Evolutionary conservation across 179 eudicot species (phyloP).

Genomic region (Silene noctiflora): DNA sequence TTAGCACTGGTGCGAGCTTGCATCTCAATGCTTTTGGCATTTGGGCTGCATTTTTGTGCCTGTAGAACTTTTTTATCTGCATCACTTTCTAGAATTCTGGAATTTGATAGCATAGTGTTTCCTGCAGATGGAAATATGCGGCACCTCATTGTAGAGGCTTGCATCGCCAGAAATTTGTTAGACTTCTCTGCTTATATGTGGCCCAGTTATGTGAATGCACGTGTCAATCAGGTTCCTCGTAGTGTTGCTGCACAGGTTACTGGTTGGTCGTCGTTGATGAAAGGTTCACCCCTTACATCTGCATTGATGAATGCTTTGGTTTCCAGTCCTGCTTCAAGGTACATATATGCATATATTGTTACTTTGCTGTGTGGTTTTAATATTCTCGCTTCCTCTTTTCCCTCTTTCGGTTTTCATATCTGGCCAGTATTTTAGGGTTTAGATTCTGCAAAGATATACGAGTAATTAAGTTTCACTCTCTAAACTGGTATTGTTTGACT

Average conservation of each 20-base stretch:
- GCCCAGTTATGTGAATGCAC: conserved; percentile 90
- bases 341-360: conserved; percentile 25
- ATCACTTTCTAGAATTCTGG: background rate
- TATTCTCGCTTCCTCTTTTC: background rate
- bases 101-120: conserved; percentile 1
- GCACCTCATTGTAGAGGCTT: conserved; percentile 88
- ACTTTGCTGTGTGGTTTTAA: background rate
- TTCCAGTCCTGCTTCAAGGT: conserved; percentile 93
- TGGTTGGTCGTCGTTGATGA: conserved; percentile 87
- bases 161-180: conserved; percentile 79
- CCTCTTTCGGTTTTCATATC: background rate
- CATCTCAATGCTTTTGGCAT: background rate
- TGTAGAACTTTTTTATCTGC: background rate
- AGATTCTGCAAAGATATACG: background rate
- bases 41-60: background rate
- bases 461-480: background rate
- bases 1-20: background rate
- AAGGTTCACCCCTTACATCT: conserved; percentile 71
- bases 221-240: conserved; percentile 57
- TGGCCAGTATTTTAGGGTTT: background rate
- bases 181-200: conserved; percentile 86
- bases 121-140: conserved; percentile 89
- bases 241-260: conserved; percentile 57
- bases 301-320: conserved; percentile 59
- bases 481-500: background rate